A percentile compares a stretch with the other conserved stretches of the same genome.
Conservation (phyloP, 805 yeast genomes). For the Cyberlindnera maclurae region DNA sequence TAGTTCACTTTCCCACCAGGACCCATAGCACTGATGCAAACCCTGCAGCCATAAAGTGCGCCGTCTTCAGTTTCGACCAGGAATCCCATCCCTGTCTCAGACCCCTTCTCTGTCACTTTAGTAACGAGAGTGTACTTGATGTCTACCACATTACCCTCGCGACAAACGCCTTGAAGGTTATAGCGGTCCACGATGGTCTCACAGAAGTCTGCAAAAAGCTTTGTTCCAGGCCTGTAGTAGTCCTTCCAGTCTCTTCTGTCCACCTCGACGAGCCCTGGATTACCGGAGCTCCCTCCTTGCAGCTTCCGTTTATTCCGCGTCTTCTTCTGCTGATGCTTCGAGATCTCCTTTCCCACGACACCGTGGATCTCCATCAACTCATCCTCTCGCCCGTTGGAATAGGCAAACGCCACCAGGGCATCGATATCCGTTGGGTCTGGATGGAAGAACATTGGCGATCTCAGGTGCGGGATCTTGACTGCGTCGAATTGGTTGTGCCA, state of each 20-base stretch:
- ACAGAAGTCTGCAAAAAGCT: conserved; percentile 34
- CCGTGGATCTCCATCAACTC: conserved; percentile 34
- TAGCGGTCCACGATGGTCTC: conserved; percentile 29
- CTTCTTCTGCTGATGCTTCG: conserved; percentile 35
- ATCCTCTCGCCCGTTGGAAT: conserved; percentile 24
- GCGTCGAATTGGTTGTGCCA: conserved; percentile 38
- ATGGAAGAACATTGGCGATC: conserved; percentile 44
- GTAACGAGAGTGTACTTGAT: conserved; percentile 25
- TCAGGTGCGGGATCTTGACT: conserved; percentile 34
- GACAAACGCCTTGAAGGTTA: conserved; percentile 24
- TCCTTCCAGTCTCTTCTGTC: conserved; percentile 39
- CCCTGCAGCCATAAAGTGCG: conserved; percentile 25
- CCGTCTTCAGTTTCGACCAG: conserved; percentile 28
- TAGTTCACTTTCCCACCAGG: conserved; percentile 9
- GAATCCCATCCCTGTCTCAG: conserved; percentile 26
- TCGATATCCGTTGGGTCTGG: conserved; percentile 39
- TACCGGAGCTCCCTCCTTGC: neutral
- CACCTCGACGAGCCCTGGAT: conserved; percentile 16
- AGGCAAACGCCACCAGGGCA: conserved; percentile 36
- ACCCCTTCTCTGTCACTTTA: conserved; percentile 14
- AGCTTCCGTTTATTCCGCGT: conserved; percentile 1
- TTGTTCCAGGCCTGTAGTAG: conserved; percentile 37
- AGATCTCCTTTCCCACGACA: conserved; percentile 37
- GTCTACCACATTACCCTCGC: conserved; percentile 28
- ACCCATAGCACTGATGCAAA: conserved; percentile 9